Conservation (phyloP, 495 filamentous ascomycete species). For the Friedmanniomyces simplex region DNA sequence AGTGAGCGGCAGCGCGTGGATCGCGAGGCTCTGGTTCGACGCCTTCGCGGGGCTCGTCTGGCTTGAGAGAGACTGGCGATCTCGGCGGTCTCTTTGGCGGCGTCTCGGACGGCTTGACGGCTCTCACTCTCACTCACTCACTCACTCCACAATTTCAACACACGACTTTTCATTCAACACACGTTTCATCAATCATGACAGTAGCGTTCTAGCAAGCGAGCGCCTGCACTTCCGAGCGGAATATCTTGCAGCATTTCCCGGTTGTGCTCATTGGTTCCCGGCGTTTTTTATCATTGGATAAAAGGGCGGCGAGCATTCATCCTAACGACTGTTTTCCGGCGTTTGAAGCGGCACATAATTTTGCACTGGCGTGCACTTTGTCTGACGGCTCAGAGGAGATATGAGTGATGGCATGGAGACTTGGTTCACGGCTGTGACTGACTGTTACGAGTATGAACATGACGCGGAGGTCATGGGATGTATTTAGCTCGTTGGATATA, state of each 20-base stretch:
- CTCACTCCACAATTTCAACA: too few species aligned
- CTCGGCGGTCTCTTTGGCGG: neutral
- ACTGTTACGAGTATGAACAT: too few species aligned
- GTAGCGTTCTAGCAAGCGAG: neutral
- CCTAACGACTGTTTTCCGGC: too few species aligned
- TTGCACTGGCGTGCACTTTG: too few species aligned
- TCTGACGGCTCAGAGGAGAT: too few species aligned
- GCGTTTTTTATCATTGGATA: too few species aligned
- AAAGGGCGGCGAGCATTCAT: too few species aligned
- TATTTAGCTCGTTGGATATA: neutral
- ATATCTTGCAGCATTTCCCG: neutral
- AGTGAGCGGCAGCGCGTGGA: neutral
- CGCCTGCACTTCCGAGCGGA: neutral
- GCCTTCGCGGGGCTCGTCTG: neutral
- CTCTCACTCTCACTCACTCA: too few species aligned
- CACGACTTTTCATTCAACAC: too few species aligned
- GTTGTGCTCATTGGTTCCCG: neutral
- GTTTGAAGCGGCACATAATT: neutral
- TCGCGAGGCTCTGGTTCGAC: neutral
- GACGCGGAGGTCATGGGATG: neutral
- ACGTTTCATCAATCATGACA: too few species aligned
- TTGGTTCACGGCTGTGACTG: neutral
- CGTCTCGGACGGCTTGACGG: neutral
- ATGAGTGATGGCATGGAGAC: too few species aligned
- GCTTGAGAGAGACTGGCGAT: neutral